These are phyloP conservation scores for Colletotrichum scovillei DNA, from an alignment of 2,329 filamentous ascomycete species.

Conservation along the genomic window DNA sequence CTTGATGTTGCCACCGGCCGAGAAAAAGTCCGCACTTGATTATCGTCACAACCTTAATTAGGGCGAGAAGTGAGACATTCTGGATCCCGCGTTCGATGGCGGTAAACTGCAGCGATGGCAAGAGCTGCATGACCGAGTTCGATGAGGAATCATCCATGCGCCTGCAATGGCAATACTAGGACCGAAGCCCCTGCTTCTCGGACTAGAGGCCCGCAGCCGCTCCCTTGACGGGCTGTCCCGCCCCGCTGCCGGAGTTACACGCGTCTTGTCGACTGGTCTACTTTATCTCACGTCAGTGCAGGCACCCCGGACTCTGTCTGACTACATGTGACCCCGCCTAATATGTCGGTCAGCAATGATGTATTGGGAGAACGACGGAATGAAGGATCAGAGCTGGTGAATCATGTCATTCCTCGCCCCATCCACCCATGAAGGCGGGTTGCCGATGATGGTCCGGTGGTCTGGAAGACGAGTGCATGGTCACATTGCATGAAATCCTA, in stretches of 20 bases:
- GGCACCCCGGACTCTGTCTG: not conserved
- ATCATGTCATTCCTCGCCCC: not conserved
- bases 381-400: not conserved
- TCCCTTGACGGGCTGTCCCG: constrained; percentile 11
- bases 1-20: not conserved
- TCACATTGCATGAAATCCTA: not conserved
- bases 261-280: not conserved
- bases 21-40: not conserved
- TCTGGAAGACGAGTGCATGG: not conserved
- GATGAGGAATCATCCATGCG: not conserved
- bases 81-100: not conserved
- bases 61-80: not conserved
- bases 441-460: not conserved
- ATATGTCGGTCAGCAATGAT: not conserved
- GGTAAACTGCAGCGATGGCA: not conserved
- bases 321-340: not conserved
- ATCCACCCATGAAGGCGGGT: not conserved
- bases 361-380: not conserved
- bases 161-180: not conserved
- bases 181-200: not conserved
- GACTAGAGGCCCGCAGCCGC: not conserved
- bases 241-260: not conserved
- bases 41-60: not conserved
- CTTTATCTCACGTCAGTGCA: not conserved
- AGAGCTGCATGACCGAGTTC: not conserved